These are phyloP conservation scores for Claviceps paspali DNA, from an alignment of 2,329 filamentous ascomycete genomes.

Conservation along the genomic window DNA sequence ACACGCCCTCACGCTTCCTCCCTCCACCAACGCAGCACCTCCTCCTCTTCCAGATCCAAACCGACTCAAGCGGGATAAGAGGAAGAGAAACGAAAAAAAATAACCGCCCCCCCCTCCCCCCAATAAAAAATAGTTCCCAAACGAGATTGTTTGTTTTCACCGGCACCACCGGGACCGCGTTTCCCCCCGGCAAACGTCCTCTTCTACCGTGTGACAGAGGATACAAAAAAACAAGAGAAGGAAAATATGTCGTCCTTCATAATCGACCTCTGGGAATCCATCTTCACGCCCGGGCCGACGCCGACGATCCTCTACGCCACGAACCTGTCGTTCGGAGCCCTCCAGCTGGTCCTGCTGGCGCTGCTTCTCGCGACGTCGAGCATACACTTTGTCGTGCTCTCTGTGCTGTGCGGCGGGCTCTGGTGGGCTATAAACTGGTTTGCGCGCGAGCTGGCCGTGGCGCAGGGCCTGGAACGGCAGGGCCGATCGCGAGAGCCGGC, in stretches of 20 bases:
- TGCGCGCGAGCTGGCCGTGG: slow-evolving; percentile 44
- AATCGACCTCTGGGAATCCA: slow-evolving; percentile 71
- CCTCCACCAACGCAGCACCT: background rate
- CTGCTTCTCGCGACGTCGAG: slow-evolving; percentile 73
- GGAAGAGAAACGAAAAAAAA: slow-evolving; percentile 15
- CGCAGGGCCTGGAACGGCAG: slow-evolving; percentile 23
- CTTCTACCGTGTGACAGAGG: too few species aligned
- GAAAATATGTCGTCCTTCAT: slow-evolving; percentile 51
- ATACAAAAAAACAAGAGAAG: too few species aligned
- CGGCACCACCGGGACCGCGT: too few species aligned
- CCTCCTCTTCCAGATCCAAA: too few species aligned
- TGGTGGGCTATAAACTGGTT: slow-evolving; percentile 99
- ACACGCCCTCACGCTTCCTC: too few species aligned
- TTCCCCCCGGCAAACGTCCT: too few species aligned
- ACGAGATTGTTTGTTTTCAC: too few species aligned
- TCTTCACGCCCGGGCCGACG: slow-evolving; percentile 87
- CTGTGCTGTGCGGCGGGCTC: slow-evolving; percentile 60
- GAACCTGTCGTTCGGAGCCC: slow-evolving; percentile 72
- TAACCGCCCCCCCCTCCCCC: too few species aligned
- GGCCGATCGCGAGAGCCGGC: slow-evolving; percentile 15
- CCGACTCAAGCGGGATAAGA: too few species aligned
- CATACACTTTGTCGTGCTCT: slow-evolving; percentile 77
- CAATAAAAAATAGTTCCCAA: too few species aligned
- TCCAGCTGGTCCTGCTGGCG: slow-evolving; percentile 62
- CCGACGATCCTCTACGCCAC: slow-evolving; percentile 79